These are phyloP conservation scores for Colletotrichum sp. DNA, from an alignment of 2,329 filamentous ascomycete species.

Conservation along the genomic window DNA sequence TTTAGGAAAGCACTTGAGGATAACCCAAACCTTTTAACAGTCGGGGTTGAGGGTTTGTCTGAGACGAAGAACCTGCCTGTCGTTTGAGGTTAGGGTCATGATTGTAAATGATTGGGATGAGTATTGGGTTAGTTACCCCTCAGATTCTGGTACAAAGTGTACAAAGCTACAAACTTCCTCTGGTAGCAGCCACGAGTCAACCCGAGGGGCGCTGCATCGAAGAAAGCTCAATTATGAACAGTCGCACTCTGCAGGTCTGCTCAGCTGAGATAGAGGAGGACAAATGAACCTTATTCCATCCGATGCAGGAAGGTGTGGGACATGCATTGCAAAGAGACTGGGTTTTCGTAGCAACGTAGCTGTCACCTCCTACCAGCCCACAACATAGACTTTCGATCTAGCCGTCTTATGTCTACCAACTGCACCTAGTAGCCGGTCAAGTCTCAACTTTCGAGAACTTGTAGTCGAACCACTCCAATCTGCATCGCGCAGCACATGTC, in stretches of 20 bases:
- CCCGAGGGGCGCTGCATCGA: no score
- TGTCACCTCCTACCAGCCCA: neutral
- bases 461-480: rapidly evolving
- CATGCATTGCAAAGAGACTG: neutral
- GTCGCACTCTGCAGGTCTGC: neutral
- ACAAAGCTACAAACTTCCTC: no score
- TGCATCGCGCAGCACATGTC: neutral
- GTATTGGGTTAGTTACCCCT: no score
- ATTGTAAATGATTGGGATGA: no score
- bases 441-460: neutral
- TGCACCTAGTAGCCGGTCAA: neutral
- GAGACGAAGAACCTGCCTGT: no score
- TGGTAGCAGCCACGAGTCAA: no score
- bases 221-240: neutral
- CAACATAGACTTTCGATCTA: neutral
- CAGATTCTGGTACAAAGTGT: no score
- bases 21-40: no score
- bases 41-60: no score
- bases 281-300: neutral
- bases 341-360: neutral
- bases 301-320: neutral
- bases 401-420: neutral
- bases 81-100: no score
- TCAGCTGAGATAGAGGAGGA: neutral
- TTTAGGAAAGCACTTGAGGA: no score